Evolutionary conservation across 192 early-diverging fungal species (phyloP).

Genomic region (Mortierella antarctica): DNA sequence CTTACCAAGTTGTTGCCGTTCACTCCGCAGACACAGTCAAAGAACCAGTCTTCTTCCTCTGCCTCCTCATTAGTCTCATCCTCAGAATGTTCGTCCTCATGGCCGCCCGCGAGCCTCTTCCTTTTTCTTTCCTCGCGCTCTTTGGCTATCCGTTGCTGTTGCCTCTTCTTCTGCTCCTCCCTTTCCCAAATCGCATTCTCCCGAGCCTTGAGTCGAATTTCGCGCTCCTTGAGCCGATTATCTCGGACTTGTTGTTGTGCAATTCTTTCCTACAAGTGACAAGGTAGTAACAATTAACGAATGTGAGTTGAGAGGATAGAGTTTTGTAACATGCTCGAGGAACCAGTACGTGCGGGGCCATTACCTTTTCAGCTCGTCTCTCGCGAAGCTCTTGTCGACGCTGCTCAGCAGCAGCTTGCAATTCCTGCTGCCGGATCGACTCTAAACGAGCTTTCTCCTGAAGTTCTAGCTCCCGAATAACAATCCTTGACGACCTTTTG

Average conservation of each 20-base stretch:
- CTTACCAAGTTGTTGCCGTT: conserved; percentile 60
- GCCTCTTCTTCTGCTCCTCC: conserved; percentile 46
- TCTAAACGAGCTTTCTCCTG: conserved; percentile 58
- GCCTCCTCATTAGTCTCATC: conserved; percentile 22
- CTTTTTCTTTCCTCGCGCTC: conserved; percentile 48
- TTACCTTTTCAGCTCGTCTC: conserved; percentile 43
- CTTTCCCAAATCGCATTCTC: conserved; percentile 48
- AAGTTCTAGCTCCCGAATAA: conserved; percentile 67
- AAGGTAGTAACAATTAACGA: neutral
- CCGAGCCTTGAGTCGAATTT: conserved; percentile 49
- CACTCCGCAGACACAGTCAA: conserved; percentile 63
- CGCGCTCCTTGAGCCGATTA: conserved; percentile 35
- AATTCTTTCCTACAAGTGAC: conserved; percentile 22
- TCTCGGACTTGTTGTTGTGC: conserved; percentile 35
- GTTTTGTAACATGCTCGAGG: neutral
- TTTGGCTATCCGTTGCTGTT: conserved; percentile 39
- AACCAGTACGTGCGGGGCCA: neutral
- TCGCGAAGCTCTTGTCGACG: conserved; percentile 35
- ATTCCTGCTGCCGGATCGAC: conserved; percentile 26
- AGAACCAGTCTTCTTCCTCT: conserved; percentile 60
- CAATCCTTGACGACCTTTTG: conserved; percentile 72
- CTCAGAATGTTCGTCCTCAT: conserved; percentile 21
- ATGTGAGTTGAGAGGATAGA: neutral
- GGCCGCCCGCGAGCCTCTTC: conserved; percentile 26
- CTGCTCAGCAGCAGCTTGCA: conserved; percentile 17